A percentile compares a stretch with the other conserved stretches of the same genome.
Evolutionary conservation across 169 alveolate species (phyloP).

Genomic region (Cyclospora cayetanensis): DNA sequence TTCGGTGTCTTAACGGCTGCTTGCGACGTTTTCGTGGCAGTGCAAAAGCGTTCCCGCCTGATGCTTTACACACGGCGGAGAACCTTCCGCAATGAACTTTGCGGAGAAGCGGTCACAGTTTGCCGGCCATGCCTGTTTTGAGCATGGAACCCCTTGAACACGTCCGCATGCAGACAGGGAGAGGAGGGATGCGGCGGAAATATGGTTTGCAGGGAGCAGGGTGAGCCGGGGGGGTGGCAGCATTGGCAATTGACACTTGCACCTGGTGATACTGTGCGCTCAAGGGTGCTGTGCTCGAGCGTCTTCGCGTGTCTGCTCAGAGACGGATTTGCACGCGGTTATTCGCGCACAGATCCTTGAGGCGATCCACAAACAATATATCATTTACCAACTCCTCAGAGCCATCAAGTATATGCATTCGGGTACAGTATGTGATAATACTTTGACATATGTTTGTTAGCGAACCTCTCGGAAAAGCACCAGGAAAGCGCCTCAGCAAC

Average conservation of each 20-base stretch:
- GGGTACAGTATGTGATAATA: constrained; percentile 74
- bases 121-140: too few species aligned
- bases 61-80: too few species aligned
- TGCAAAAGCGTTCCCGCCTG: neutral
- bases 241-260: too few species aligned
- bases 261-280: neutral
- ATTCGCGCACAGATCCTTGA: constrained; percentile 97
- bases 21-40: neutral
- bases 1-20: neutral
- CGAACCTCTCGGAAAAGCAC: neutral
- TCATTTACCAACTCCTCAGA: constrained; percentile 89
- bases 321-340: constrained; percentile 98
- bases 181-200: too few species aligned
- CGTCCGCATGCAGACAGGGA: too few species aligned
- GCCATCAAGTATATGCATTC: constrained; percentile 92
- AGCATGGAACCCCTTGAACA: too few species aligned
- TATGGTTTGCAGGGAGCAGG: neutral
- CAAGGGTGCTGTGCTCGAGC: neutral
- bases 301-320: constrained; percentile 17
- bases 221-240: neutral
- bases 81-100: too few species aligned
- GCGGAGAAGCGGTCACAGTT: too few species aligned
- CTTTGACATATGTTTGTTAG: neutral
- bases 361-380: constrained; percentile 91
- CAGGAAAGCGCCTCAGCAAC: too few species aligned